Conservation (phyloP, 192 early-diverging fungal species). For the Coemansia sp. region DNA sequence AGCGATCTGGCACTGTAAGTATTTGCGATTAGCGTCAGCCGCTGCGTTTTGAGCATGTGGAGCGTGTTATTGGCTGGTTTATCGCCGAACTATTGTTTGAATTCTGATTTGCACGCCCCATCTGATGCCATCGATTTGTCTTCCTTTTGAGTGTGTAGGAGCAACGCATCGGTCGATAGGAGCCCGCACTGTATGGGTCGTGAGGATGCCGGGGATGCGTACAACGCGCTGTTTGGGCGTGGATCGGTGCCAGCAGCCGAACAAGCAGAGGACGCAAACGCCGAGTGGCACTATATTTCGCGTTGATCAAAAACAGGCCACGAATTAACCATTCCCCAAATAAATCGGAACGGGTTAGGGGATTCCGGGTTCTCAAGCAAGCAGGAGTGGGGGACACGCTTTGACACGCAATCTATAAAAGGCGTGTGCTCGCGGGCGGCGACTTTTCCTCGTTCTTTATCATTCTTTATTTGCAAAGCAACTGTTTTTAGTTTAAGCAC, state of each 20-base stretch:
- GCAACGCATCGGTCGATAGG: slow-evolving; percentile 28
- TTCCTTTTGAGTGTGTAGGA: slow-evolving; percentile 19
- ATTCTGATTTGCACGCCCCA: too few relatives aligned
- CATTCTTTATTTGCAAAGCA: not conserved
- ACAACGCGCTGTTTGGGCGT: slow-evolving; percentile 19
- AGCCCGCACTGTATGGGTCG: slow-evolving; percentile 24
- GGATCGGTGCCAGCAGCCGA: slow-evolving; percentile 5
- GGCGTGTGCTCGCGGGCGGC: not conserved
- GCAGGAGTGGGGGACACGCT: not conserved
- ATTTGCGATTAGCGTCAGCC: not conserved
- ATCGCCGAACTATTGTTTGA: not conserved
- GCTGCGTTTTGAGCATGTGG: not conserved
- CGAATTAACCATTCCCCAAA: too few relatives aligned
- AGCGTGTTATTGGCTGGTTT: slow-evolving; percentile 2
- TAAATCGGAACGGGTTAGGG: not conserved
- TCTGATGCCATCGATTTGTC: too few relatives aligned
- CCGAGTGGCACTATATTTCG: slow-evolving; percentile 25
- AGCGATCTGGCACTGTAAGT: slow-evolving; percentile 39
- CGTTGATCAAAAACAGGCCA: slow-evolving; percentile 1
- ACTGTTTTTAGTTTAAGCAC: not conserved
- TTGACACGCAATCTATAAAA: not conserved
- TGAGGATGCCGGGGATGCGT: slow-evolving; percentile 15
- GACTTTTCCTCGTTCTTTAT: not conserved
- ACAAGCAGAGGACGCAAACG: not conserved
- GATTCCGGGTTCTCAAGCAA: not conserved